Evolutionary conservation across 345 rosid genomes (phyloP).

Genomic region (Aethionema arabicum): DNA sequence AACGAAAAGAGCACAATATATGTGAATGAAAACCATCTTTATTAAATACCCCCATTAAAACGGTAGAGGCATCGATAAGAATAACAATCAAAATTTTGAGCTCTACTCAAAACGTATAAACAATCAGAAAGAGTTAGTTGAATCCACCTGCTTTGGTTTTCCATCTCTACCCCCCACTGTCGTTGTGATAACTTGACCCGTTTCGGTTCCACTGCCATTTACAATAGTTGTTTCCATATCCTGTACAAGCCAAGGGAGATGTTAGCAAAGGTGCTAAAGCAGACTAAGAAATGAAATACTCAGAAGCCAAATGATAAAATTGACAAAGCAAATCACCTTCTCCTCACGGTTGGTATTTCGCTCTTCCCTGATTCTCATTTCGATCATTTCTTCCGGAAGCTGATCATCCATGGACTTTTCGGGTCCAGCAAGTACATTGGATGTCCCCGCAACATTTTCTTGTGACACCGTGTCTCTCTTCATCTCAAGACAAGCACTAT

Average conservation of each 20-base stretch:
- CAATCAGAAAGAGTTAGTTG: conserved; percentile 12
- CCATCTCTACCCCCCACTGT: conserved; percentile 84
- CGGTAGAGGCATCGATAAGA: background rate
- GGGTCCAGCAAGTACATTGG: conserved; percentile 39
- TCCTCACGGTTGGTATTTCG: conserved; percentile 48
- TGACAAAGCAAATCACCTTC: conserved; percentile 45
- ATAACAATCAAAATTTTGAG: background rate
- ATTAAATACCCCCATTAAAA: too few relatives aligned
- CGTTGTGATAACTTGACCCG: conserved; percentile 85
- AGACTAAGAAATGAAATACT: background rate
- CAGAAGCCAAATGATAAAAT: background rate
- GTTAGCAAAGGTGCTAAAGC: background rate
- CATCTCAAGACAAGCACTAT: conserved; percentile 47
- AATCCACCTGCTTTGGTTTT: conserved; percentile 84
- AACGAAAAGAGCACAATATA: background rate
- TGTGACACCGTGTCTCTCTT: conserved; percentile 51
- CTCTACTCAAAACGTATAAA: conserved; percentile 15
- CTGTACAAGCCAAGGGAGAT: conserved; percentile 38
- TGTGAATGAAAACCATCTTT: conserved; percentile 7
- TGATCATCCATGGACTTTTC: conserved; percentile 53
- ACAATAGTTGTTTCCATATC: conserved; percentile 65
- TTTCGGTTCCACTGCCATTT: conserved; percentile 76
- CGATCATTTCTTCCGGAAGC: conserved; percentile 63
- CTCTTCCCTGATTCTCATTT: conserved; percentile 61
- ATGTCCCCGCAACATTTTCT: conserved; percentile 53